Evolutionary conservation across 2,329 filamentous ascomycete genomes (phyloP), one percentile per base, ranked within the genome.

Genomic region (Penicillium olsonii): DNA sequence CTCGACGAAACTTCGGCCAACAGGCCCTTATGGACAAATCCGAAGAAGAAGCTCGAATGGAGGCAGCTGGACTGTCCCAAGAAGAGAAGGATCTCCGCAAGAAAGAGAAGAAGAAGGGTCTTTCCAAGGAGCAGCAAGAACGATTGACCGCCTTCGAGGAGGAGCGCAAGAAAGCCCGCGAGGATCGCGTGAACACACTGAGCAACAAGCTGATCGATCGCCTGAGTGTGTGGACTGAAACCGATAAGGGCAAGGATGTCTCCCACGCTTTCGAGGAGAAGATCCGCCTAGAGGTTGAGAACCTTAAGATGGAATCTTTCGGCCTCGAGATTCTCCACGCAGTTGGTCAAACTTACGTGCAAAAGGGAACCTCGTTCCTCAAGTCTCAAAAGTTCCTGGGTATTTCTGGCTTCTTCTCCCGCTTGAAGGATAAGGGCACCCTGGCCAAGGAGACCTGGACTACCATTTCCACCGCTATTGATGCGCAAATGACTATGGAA

Each of bases 251-350:
- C 38, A 54, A 74, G 12, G 91, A 95, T 61, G 90, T 96, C 52
- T 97, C 92, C 27, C 77, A 76, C 50, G 89, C 94, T 0, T 99
- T 97, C 78, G 87, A 92, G 69, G 90, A 92, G 69, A 96, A 99
- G 82, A 96, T 89, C 60, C 84, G 87, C 34, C 84, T 97, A 34
- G 94, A 99, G 75, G 90, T 95, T 20, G 94, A 99, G 77, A 95
- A 97, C 68, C 79, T 99, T 62, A 99, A 97, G 80, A 99, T 99
- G 90, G 94, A 99, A 75, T 95, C 89, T 0, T 99, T 99, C 63
- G 94, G 94, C 43, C 80, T 99, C 35, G 94, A 99, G 62, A 97
- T 97, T 61, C 79, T 96, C 41, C 92, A 97, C 71, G 92, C 94
- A 38, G 95, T 99, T 63, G 94, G 94, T 14, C 81, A 88, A 60